Percentiles rank a stretch among this genome's conserved stretches.
phyloP scores from a whole-genome alignment of 768 basidiomycete species.

The Leccinellum luteum region DNA sequence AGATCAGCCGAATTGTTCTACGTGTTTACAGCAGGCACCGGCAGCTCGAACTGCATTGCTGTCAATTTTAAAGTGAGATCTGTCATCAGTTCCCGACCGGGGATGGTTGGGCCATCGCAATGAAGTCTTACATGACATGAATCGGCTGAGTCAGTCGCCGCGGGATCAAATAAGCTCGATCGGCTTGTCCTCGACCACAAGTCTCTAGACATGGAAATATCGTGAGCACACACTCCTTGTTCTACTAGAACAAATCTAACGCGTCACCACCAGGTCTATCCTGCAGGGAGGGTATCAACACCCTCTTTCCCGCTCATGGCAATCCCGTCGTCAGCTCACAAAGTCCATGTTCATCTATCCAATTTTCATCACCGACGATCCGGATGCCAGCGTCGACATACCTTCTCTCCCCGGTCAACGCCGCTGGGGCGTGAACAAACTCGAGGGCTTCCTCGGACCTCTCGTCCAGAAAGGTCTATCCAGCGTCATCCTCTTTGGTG shows the following conservation, averaged over 20 bases:
- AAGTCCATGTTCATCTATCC: constrained; percentile 99
- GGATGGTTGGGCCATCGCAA: not conserved
- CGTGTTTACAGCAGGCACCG: not conserved
- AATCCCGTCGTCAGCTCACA: constrained; percentile 72
- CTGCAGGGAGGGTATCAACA: constrained; percentile 94
- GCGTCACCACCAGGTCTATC: constrained; percentile 50
- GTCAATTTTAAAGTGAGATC: not conserved
- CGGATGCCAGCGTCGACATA: constrained; percentile 78
- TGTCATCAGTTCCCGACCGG: not conserved
- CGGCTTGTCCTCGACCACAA: not conserved
- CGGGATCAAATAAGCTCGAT: not conserved
- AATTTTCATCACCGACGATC: constrained; percentile 96
- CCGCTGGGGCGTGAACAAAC: constrained; percentile 92
- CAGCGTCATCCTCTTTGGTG: constrained; percentile 94
- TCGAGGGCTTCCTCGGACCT: constrained; percentile 84
- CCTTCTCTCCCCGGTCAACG: constrained; percentile 79
- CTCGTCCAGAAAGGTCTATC: constrained; percentile 85
- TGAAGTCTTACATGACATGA: too few species aligned
- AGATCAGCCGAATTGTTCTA: not conserved
- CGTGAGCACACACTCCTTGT: constrained; percentile 33
- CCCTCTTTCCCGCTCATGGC: constrained; percentile 85
- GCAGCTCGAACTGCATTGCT: not conserved
- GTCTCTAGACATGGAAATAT: constrained; percentile 39
- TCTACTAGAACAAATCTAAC: constrained; percentile 2
- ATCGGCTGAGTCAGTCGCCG: not conserved